These are phyloP conservation scores for Cercospora brassicicola DNA, from an alignment of 2,329 filamentous ascomycete genomes.

Conservation along the genomic window DNA sequence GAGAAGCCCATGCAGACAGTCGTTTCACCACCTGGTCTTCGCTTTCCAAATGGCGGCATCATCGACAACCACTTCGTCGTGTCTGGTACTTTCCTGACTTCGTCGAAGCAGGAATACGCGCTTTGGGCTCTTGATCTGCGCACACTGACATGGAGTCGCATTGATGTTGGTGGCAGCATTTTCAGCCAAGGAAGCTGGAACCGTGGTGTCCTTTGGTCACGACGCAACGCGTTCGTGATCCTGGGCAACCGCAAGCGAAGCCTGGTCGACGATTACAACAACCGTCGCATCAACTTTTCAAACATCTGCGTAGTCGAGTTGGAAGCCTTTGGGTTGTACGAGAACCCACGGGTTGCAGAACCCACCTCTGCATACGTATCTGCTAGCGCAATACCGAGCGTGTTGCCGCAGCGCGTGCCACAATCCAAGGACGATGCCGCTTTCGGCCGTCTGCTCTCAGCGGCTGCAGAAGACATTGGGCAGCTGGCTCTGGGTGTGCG, in stretches of 20 bases:
- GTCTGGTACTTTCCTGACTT: conserved; percentile 94
- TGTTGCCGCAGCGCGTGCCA: conserved; percentile 14
- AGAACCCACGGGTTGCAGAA: conserved; percentile 78
- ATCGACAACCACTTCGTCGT: conserved; percentile 97
- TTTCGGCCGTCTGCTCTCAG: conserved; percentile 73
- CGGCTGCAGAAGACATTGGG: conserved; percentile 81
- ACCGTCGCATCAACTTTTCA: conserved; percentile 93
- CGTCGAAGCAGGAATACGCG: conserved; percentile 96
- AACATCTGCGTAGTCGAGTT: conserved; percentile 97
- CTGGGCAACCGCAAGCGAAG: conserved; percentile 90
- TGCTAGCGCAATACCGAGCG: conserved; percentile 63
- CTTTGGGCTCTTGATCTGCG: conserved; percentile 91
- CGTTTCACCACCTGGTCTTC: conserved; percentile 84
- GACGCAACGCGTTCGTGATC: conserved; percentile 92
- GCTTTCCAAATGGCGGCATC: conserved; percentile 93
- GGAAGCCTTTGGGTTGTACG: conserved; percentile 94
- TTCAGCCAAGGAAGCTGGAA: conserved; percentile 99
- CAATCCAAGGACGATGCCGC: conserved; percentile 53
- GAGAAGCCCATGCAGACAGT: conserved; percentile 87
- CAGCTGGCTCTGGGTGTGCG: conserved; percentile 73
- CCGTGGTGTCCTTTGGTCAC: conserved; percentile 86
- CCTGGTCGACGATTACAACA: conserved; percentile 96
- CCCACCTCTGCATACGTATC: conserved; percentile 84
- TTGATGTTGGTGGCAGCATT: conserved; percentile 89
- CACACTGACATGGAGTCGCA: conserved; percentile 88